Conservation (phyloP, 139 green algal genomes). For the Picochlorum sp. region DNA sequence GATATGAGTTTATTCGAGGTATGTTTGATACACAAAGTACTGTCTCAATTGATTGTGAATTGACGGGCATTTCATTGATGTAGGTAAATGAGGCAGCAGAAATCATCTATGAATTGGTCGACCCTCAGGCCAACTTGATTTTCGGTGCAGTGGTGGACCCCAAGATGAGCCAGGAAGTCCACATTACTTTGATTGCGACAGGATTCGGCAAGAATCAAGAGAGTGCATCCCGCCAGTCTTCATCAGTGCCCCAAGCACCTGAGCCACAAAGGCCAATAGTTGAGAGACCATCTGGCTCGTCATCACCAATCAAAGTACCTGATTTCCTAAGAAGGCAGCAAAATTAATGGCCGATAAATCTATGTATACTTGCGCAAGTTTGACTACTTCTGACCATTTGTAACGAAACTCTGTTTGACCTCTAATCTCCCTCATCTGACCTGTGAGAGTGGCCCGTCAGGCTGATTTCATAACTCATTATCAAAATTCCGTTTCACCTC, state of each 20-base stretch:
- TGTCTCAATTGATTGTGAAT: background rate
- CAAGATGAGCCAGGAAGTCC: conserved; percentile 36
- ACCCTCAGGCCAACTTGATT: conserved; percentile 83
- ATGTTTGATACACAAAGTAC: conserved; percentile 19
- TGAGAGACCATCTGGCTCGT: background rate
- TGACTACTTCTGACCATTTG: too few species aligned
- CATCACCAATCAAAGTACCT: conserved; percentile 1
- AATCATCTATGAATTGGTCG: conserved; percentile 84
- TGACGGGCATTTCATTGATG: conserved; percentile 12
- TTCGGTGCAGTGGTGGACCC: conserved; percentile 80
- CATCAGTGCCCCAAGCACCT: background rate
- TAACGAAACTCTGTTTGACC: too few species aligned
- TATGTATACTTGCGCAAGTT: too few species aligned
- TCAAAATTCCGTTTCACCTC: too few species aligned
- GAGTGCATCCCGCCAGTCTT: background rate
- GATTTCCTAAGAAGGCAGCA: background rate
- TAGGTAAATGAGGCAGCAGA: conserved; percentile 83
- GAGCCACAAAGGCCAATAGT: conserved; percentile 1
- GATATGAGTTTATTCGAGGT: conserved; percentile 81
- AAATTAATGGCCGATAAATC: background rate
- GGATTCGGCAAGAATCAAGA: conserved; percentile 53
- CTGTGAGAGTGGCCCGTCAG: too few species aligned
- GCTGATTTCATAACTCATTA: too few species aligned
- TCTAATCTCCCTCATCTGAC: too few species aligned
- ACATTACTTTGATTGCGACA: conserved; percentile 92